Conservation (phyloP, 1,139 yeast genomes). For the Blastobotrys proliferans region DNA sequence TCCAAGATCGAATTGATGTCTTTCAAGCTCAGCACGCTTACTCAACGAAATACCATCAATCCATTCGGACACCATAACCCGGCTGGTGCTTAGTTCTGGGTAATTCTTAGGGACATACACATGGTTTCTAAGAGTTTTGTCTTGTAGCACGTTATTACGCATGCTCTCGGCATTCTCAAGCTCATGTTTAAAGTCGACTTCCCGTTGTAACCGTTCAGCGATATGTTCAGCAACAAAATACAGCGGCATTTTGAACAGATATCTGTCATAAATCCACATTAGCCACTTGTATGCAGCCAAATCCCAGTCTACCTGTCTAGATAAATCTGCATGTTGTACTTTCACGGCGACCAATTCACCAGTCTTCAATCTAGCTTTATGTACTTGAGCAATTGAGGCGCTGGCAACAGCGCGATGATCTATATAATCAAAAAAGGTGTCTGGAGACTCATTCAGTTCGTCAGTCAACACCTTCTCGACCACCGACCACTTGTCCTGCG, state of each 20-base stretch:
- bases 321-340: slow-evolving; percentile 61
- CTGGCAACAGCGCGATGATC: slow-evolving; percentile 60
- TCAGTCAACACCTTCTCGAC: slow-evolving; percentile 45
- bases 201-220: slow-evolving; percentile 53
- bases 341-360: slow-evolving; percentile 64
- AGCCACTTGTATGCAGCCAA: slow-evolving; percentile 52
- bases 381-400: slow-evolving; percentile 75
- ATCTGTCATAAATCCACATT: slow-evolving; percentile 49
- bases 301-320: slow-evolving; percentile 55
- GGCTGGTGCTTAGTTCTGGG: slow-evolving; percentile 43
- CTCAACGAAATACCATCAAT: slow-evolving; percentile 62
- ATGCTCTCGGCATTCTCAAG: slow-evolving; percentile 45
- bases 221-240: slow-evolving; percentile 54
- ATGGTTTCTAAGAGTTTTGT: slow-evolving; percentile 33
- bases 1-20: slow-evolving; percentile 42
- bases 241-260: slow-evolving; percentile 61
- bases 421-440: slow-evolving; percentile 43
- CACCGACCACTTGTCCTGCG: slow-evolving; percentile 57
- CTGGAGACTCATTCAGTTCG: slow-evolving; percentile 49
- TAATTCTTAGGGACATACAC: slow-evolving; percentile 55
- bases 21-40: slow-evolving; percentile 42
- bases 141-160: slow-evolving; percentile 34
- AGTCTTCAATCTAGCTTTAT: slow-evolving; percentile 47
- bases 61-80: slow-evolving; percentile 69
- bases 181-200: slow-evolving; percentile 59